Evolutionary conservation across 208 protist genomes (phyloP).

Genomic region (Leishmania arabica): DNA sequence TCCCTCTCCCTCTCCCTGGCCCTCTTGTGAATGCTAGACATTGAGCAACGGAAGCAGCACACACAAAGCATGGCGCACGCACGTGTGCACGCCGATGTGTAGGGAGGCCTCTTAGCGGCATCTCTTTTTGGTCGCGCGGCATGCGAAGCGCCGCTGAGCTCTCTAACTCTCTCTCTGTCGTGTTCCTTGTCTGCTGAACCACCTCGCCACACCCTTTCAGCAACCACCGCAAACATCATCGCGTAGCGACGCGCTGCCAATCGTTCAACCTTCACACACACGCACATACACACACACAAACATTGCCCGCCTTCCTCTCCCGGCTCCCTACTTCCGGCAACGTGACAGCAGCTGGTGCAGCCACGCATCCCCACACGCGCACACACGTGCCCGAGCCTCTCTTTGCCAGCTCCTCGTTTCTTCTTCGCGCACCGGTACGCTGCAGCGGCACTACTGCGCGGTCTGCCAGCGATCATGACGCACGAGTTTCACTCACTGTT

Average conservation of each 20-base stretch:
- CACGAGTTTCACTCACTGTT: conserved; percentile 32
- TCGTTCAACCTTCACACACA: not conserved
- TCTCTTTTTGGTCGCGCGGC: not conserved
- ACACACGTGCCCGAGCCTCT: not conserved
- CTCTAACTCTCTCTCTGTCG: not conserved
- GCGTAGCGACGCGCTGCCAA: not conserved
- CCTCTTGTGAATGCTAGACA: not conserved
- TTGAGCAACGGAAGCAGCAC: not conserved
- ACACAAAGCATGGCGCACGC: not conserved
- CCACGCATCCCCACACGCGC: conserved; percentile 1
- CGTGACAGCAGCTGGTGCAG: not conserved
- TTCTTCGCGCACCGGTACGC: not conserved
- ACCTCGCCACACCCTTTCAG: not conserved
- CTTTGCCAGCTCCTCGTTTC: not conserved
- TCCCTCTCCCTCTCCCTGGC: not conserved
- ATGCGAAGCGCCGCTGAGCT: not conserved
- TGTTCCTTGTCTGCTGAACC: not conserved
- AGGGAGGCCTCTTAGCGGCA: not conserved
- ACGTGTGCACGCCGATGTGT: not conserved
- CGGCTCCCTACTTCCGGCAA: not conserved
- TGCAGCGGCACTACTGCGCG: not conserved
- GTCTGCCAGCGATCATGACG: conserved; percentile 7
- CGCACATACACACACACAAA: not conserved
- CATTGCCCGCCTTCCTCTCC: not conserved
- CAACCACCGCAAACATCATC: not conserved